Base-by-base conservation (phyloP, 129 eudicot genomes). In the Ambrosia artemisiifolia region DNA sequence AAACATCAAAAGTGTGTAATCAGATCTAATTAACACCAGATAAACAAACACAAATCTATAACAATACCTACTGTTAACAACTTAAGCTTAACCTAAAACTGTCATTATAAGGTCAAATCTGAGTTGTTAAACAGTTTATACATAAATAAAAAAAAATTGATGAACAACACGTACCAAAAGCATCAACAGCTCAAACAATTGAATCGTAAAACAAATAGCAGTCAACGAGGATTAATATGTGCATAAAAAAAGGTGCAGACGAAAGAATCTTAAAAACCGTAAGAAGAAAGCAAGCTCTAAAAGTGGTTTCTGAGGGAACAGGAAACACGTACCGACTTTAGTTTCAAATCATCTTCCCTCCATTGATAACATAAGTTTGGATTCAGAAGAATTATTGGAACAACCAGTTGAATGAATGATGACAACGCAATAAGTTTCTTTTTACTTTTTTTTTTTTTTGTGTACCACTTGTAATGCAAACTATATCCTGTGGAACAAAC, bases 231-330 rank as follows among this genome's bases (percentile, higher is more conserved):
- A 53, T 20, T 59, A 46, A 34, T 34, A 3, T 54, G 74, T 36
- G 24, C 36, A 65, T 75, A 12, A 4, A 63, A 28, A 65, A 20
- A 59, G 38, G 67, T 43, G 79, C 43, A 75, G 55, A 67, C 28
- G 18, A 60, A 75, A 75, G 72, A 74, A 65, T 51, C 51, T 74
- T 64, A n/a, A 65, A 19, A 76, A 76, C 0, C 60, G 62, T 75
- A 32, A 11, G 50, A 75, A 56, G 14, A 0, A 75, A 76, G 70
- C 75, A 59, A 77, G 75, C 69, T 76, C 75, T 43, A 49, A 48
- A 68, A 54, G 48, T 66, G 67, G 11, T 30, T 30, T 30, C 14
- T 30, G 14, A 66, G 56, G 49, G n/a, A 20, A 38, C n/a, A 24
- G n/a, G 17, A 75, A 9, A 33, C 0, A 51, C 36, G 30, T 77